A percentile compares a stretch with the other conserved stretches of the same genome.
Evolutionary conservation across 306 rosid species (phyloP).

Genomic region (Pyrus bretschneideri): DNA sequence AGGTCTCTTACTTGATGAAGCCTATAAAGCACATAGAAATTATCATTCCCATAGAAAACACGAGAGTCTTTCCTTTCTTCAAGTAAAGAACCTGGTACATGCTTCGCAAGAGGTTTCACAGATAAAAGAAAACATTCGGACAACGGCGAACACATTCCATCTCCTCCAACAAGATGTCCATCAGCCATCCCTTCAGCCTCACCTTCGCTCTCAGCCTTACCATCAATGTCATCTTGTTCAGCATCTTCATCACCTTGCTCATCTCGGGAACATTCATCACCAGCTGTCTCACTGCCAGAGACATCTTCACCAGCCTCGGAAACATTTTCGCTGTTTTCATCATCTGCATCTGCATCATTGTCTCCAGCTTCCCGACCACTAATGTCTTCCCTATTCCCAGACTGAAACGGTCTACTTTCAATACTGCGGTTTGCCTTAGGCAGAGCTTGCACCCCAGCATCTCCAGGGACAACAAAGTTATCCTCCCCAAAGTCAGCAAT

Average conservation of each 20-base stretch:
- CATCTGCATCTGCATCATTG: constrained; percentile 85
- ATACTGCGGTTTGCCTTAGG: constrained; percentile 38
- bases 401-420: constrained; percentile 46
- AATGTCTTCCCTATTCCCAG: constrained; percentile 47
- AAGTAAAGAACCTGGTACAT: constrained; percentile 40
- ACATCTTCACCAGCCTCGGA: constrained; percentile 89
- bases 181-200: constrained; percentile 83
- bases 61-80: constrained; percentile 53
- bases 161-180: constrained; percentile 59
- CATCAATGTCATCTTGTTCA: constrained; percentile 70
- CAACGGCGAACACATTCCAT: constrained; percentile 49
- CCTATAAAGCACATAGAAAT: constrained; percentile 81
- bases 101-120: constrained; percentile 86
- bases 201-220: constrained; percentile 97
- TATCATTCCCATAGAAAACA: constrained; percentile 88
- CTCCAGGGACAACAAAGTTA: constrained; percentile 60
- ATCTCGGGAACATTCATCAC: constrained; percentile 79
- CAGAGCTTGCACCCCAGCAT: constrained; percentile 31
- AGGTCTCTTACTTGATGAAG: constrained; percentile 78
- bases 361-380: constrained; percentile 54
- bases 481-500: constrained; percentile 79
- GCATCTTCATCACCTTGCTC: constrained; percentile 76
- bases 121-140: constrained; percentile 68
- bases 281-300: constrained; percentile 89
- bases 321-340: constrained; percentile 87